These are phyloP conservation scores for Globisporangium recalcitrans DNA, from an alignment of 352 stramenopile genomes.

Conservation along the genomic window DNA sequence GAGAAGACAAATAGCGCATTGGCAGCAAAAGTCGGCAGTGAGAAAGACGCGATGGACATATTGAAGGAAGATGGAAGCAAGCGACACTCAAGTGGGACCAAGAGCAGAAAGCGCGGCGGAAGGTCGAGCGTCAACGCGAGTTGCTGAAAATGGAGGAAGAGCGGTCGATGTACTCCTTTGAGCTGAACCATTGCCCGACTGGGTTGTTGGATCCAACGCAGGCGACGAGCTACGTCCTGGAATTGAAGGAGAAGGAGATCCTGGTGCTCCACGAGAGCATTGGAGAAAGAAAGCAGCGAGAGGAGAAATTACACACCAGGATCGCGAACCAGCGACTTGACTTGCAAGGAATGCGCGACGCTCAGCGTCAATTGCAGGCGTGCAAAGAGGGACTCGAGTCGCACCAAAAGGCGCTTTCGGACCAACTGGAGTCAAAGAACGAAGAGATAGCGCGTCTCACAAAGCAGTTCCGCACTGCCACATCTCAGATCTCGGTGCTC, in stretches of 20 bases:
- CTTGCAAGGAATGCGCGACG: constrained; percentile 2
- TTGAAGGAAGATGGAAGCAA: constrained; percentile 49
- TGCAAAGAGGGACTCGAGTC: not conserved
- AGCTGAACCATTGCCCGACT: constrained; percentile 37
- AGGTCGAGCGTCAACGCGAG: constrained; percentile 36
- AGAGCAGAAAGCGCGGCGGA: constrained; percentile 34
- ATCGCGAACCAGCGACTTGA: constrained; percentile 13
- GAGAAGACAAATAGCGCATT: constrained; percentile 20
- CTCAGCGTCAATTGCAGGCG: constrained; percentile 16
- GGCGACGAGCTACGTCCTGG: constrained; percentile 34
- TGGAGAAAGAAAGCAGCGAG: not conserved
- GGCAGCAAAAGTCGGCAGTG: constrained; percentile 32
- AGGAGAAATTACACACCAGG: constrained; percentile 9
- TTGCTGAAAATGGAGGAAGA: constrained; percentile 52
- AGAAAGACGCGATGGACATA: constrained; percentile 48
- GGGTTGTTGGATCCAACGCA: constrained; percentile 22
- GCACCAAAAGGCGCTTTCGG: not conserved
- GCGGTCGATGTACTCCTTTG: constrained; percentile 34
- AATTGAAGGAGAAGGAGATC: constrained; percentile 55
- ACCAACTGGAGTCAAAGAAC: not conserved
- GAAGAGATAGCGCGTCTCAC: constrained; percentile 19
- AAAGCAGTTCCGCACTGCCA: constrained; percentile 16
- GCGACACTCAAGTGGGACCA: constrained; percentile 50
- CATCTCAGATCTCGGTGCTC: constrained; percentile 24
- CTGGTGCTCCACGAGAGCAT: constrained; percentile 9